Base-by-base conservation (phyloP, 1,139 yeast genomes). In the Candida sp. region DNA sequence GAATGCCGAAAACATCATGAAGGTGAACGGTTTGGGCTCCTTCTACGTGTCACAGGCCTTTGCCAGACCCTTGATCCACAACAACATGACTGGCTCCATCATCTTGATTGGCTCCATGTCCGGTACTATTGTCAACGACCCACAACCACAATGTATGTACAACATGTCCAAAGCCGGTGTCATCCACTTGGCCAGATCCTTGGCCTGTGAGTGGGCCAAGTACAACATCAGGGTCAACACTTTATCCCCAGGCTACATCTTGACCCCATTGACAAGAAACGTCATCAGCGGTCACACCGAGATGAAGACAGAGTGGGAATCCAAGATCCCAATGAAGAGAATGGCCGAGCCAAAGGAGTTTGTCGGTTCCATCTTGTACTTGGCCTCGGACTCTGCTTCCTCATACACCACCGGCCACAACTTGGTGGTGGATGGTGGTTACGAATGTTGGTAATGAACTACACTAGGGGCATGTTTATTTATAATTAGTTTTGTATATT, bases 11-110 rank as follows among this genome's bases (percentile, higher is more conserved):
- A 79, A 81, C 33, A 72, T 89, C 54, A 77, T 87, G 70, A 82
- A 85, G 63, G 96, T 88, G 53, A 88, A 89, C 68, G 80, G 88
- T 28, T 74, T 87, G 68, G 96, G 96, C 12, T 84, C 94, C 5
- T 79, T 88, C 62, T 87, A 86, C 75, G 87, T 88, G 26, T 66
- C 80, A 4, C 81, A 77, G 59, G 61, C 77, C 40, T 77, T 88
- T 69, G 93, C 96, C 46, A 80, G 84, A 65, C 87, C 89, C 17
- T 80, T 88, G 60, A 85, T 77, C 56, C 68, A 68, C 53, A 85
- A 87, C 67, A 81, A 81, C 61, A 77, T 85, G 61, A 67, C 63
- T 43, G 82, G 82, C 30, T 73, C 79, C 22, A 72, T 76, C 54
- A 75, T 77, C 49, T 69, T 77, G 59, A 69, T 77, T 55, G 82